A percentile compares a stretch with the other conserved stretches of the same genome.
phyloP scores from a whole-genome alignment of 257 asterid species.

The Knoxia roxburghii region DNA sequence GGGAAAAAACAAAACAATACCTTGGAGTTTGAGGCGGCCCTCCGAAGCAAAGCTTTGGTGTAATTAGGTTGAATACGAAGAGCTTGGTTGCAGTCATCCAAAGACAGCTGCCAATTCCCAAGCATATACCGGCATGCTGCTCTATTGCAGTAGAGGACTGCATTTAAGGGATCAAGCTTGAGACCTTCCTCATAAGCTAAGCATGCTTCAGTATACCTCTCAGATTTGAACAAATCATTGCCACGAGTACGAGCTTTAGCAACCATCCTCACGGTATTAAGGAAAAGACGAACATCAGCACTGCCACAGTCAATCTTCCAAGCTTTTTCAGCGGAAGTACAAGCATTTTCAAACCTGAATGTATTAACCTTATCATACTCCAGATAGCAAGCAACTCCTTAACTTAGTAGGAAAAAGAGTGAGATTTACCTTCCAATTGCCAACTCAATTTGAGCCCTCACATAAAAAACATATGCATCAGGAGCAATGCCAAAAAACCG shows the following conservation, averaged over 20 bases:
- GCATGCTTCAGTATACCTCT: conserved; percentile 90
- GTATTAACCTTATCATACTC: conserved; percentile 19
- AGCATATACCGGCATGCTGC: conserved; percentile 98
- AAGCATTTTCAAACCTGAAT: conserved; percentile 78
- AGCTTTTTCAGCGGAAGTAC: conserved; percentile 57
- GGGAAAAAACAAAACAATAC: conserved; percentile 21
- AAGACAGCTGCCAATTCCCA: conserved; percentile 64
- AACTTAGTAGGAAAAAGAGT: background rate
- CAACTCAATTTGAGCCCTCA: conserved; percentile 64
- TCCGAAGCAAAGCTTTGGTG: conserved; percentile 76
- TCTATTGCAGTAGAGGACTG: conserved; percentile 91
- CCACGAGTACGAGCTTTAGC: conserved; percentile 83
- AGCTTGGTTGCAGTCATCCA: conserved; percentile 84
- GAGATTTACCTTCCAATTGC: conserved; percentile 69
- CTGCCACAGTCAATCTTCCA: conserved; percentile 51
- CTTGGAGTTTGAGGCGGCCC: conserved; percentile 84
- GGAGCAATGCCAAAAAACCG: conserved; percentile 58
- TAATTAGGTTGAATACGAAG: conserved; percentile 70
- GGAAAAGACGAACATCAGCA: conserved; percentile 48
- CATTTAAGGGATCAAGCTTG: conserved; percentile 61
- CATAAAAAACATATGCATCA: conserved; percentile 68
- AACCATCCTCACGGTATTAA: conserved; percentile 53
- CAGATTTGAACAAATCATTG: conserved; percentile 79
- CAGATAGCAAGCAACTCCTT: background rate
- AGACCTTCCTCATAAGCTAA: conserved; percentile 88